phyloP scores from a whole-genome alignment of 2,329 filamentous ascomycete genomes.

The Mariannaea sp. region DNA sequence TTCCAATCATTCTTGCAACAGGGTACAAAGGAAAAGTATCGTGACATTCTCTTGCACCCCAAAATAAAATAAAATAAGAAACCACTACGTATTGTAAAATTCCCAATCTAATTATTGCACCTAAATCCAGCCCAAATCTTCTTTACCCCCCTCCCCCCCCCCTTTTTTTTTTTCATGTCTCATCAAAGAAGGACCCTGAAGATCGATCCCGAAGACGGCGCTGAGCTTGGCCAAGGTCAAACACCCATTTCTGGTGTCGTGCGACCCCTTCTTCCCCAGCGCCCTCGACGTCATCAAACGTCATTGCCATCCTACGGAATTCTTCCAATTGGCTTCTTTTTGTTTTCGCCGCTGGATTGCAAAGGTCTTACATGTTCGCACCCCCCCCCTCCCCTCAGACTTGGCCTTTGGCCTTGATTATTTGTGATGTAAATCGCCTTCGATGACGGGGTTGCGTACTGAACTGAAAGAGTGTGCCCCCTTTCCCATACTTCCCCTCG shows the following conservation, averaged over 20 bases:
- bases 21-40: too few relatives aligned
- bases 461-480: too few relatives aligned
- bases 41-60: too few relatives aligned
- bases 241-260: slow-evolving; percentile 10
- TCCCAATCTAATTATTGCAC: too few relatives aligned
- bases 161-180: slow-evolving; percentile 8
- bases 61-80: too few relatives aligned
- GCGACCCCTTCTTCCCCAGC: background rate
- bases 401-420: background rate
- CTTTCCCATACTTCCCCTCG: too few relatives aligned
- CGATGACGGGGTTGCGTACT: too few relatives aligned
- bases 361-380: background rate
- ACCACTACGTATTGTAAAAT: too few relatives aligned
- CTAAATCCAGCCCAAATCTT: background rate
- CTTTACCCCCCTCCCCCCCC: background rate
- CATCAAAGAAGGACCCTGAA: slow-evolving; percentile 36
- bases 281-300: slow-evolving; percentile 32
- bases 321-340: slow-evolving; percentile 24
- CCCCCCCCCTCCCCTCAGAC: background rate
- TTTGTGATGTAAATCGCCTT: background rate
- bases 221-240: slow-evolving; percentile 13
- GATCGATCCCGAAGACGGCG: slow-evolving; percentile 28
- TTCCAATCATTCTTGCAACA: too few relatives aligned
- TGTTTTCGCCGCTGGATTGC: slow-evolving; percentile 1
- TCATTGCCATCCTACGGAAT: slow-evolving; percentile 26